Conservation (phyloP, 164 flowering plant genomes). For the Magnolia changhungtana region DNA sequence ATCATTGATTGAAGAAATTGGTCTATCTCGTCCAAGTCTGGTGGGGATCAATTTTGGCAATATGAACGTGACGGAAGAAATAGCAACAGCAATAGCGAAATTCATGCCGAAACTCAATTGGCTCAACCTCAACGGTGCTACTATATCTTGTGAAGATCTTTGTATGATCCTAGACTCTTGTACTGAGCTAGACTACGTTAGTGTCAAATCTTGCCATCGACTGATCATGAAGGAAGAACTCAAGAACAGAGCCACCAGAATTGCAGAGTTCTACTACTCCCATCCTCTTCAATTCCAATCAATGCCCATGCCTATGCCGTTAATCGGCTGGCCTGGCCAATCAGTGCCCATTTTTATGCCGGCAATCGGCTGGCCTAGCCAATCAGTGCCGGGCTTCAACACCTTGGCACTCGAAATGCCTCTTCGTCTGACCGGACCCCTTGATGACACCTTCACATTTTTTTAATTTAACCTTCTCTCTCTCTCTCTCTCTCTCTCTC, state of each 20-base stretch:
- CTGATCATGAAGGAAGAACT: background rate
- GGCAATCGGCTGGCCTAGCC: too few species aligned
- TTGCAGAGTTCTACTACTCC: background rate
- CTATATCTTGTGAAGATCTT: background rate
- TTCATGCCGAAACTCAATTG: background rate
- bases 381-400: too few species aligned
- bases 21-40: background rate
- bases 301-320: too few species aligned
- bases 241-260: background rate
- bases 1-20: background rate
- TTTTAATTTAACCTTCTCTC: too few species aligned
- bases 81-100: background rate
- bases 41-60: background rate
- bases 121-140: background rate
- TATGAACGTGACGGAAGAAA: background rate
- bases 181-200: background rate
- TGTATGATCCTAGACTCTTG: background rate
- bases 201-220: background rate
- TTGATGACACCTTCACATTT: too few species aligned
- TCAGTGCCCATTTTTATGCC: too few species aligned
- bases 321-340: too few species aligned
- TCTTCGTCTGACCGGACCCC: too few species aligned
- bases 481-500: too few species aligned
- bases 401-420: too few species aligned
- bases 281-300: background rate